Base-by-base conservation (phyloP, 257 asterid genomes). In the Knoxia roxburghii region DNA sequence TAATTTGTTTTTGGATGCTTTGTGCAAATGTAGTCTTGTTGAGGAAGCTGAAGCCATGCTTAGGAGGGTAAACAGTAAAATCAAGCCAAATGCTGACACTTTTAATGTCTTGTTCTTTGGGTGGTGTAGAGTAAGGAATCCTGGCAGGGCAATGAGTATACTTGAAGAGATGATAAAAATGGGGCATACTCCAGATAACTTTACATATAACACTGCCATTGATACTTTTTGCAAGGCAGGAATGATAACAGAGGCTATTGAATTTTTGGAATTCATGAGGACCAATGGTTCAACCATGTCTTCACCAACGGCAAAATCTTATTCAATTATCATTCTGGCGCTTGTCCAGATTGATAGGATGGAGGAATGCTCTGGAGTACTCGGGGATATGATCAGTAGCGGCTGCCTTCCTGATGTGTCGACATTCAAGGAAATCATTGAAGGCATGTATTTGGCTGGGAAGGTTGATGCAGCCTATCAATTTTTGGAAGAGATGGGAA, bases 401-500 rank as follows among this genome's bases (percentile, higher is more conserved):
- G 99, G 99, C 33, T 87, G 90, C 74, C 86, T 93, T 59, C 99
- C 97, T 3, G 99, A 93, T 65, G 95, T 93, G n/a, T 77, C 89
- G 7, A 93, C 99, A 1, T 90, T 85, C 85, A 90, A 83, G 76
- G 97, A 88, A 68, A 61, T 93, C 33, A 85, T 93, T 1, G 95
- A 93, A 73, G 97, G 92, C 48, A 81, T 93, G 90, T 84, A 83
- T 62, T 76, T 70, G 26, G 76, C 79, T 50, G 96, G 97, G 45
- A 88, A 93, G 74, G 73, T 78, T 2, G 95, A 86, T 57, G 90
- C 87, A 6, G 94, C 99, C 71, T 90, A 90, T 67, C 85, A 70
- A 45, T 78, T 90, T 65, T 72, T 93, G 79, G 94, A 93, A 60
- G 95, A 86, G 78, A 93, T 93, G 97, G 90, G 90, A 24, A 66